A percentile compares a stretch with the other conserved stretches of the same genome.
These are phyloP conservation scores for Hymenoscyphus repandus DNA, from an alignment of 2,329 filamentous ascomycete species.

Conservation along the genomic window DNA sequence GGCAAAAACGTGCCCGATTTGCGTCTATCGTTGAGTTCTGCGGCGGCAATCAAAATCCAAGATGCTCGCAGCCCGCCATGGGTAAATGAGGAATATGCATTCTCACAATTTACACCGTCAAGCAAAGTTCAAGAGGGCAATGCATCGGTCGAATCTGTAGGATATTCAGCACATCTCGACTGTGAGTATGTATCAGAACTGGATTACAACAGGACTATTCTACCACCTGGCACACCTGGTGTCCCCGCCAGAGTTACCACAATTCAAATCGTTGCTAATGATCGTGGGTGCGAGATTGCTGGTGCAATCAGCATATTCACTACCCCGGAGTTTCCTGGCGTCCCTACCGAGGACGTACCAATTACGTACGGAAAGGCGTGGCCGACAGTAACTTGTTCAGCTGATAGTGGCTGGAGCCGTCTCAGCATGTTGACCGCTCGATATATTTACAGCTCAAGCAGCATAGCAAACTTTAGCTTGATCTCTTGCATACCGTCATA, in stretches of 20 bases:
- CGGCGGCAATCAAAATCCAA: neutral
- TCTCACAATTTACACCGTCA: neutral
- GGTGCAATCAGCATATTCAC: no score
- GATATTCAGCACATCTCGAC: neutral
- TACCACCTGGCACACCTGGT: neutral
- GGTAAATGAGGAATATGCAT: neutral
- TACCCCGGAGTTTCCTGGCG: no score
- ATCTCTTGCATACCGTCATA: neutral
- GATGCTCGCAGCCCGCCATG: conserved; percentile 1
- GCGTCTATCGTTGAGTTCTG: neutral
- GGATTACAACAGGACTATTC: conserved; percentile 1
- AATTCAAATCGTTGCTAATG: no score
- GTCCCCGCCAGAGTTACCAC: neutral
- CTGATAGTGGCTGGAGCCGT: neutral
- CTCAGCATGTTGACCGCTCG: conserved; percentile 5
- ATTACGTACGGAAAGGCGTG: neutral
- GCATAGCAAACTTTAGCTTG: conserved; percentile 3
- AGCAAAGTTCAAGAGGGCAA: neutral
- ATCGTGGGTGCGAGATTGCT: no score
- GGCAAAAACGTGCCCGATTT: neutral
- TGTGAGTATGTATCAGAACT: conserved; percentile 2
- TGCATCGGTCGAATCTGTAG: neutral
- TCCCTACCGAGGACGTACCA: no score
- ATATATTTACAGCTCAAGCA: conserved; percentile 1
- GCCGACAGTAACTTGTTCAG: conserved; percentile 1